phyloP scores from a whole-genome alignment of 148 eudicot species.

The Cornus kousa region DNA sequence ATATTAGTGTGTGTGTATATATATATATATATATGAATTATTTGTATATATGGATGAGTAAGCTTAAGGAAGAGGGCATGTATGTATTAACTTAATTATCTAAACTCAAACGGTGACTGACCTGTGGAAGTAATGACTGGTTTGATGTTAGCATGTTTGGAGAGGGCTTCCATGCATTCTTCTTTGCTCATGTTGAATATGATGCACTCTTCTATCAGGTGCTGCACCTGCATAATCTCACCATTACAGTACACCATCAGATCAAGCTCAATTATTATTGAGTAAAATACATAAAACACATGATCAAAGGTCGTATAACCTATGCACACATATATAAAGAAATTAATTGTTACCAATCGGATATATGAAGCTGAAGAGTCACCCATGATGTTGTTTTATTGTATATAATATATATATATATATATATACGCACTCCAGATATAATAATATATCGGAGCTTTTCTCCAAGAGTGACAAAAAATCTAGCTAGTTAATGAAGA shows the following conservation, averaged over 20 bases:
- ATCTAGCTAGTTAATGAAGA: neutral
- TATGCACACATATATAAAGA: neutral
- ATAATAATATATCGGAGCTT: neutral
- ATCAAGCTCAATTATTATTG: neutral
- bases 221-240: constrained; percentile 44
- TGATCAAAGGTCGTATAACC: neutral
- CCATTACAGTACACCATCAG: neutral
- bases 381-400: constrained; percentile 19
- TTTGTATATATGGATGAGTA: neutral
- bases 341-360: constrained; percentile 23
- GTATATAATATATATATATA: neutral
- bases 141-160: constrained; percentile 55
- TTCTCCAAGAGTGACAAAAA: neutral
- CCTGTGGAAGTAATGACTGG: constrained; percentile 65
- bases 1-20: too few species aligned
- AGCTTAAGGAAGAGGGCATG: neutral
- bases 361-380: constrained; percentile 38
- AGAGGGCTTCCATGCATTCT: constrained; percentile 64
- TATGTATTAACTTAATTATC: neutral
- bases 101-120: constrained; percentile 2
- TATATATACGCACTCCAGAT: neutral
- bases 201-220: constrained; percentile 67
- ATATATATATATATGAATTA: too few species aligned
- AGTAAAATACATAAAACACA: neutral
- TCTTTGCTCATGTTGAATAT: constrained; percentile 55